phyloP scores from a whole-genome alignment of 345 rosid species.

The Aegle marmelos region DNA sequence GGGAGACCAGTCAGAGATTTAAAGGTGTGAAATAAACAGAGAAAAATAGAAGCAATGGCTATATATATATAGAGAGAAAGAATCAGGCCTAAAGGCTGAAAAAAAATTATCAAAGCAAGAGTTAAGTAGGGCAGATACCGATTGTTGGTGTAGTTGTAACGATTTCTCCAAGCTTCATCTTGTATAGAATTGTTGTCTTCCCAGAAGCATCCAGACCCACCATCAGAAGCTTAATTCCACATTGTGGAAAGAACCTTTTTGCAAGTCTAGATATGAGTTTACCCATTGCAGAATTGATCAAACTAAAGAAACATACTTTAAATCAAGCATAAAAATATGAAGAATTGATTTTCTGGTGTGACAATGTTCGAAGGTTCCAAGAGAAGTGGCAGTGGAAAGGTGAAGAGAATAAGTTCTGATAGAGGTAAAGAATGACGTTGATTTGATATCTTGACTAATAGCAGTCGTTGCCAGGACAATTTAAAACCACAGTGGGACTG shows the following conservation, averaged over 20 bases:
- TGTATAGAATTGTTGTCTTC: slow-evolving; percentile 68
- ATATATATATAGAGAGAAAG: neutral
- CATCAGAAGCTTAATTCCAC: slow-evolving; percentile 48
- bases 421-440: slow-evolving; percentile 17
- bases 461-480: neutral
- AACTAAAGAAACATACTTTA: neutral
- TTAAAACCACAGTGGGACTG: neutral
- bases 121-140: slow-evolving; percentile 30
- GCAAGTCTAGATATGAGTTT: slow-evolving; percentile 38
- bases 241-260: slow-evolving; percentile 38
- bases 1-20: neutral
- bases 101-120: neutral
- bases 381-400: neutral
- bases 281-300: slow-evolving; percentile 33
- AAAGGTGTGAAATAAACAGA: neutral
- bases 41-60: neutral
- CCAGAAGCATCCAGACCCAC: slow-evolving; percentile 76
- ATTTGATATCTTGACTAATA: neutral
- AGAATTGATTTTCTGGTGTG: neutral
- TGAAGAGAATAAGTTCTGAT: slow-evolving; percentile 26
- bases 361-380: neutral
- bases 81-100: neutral
- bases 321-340: neutral
- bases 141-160: slow-evolving; percentile 58
- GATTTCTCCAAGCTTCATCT: slow-evolving; percentile 64